phyloP scores from a whole-genome alignment of 768 basidiomycete species.

The Russula virescens region DNA sequence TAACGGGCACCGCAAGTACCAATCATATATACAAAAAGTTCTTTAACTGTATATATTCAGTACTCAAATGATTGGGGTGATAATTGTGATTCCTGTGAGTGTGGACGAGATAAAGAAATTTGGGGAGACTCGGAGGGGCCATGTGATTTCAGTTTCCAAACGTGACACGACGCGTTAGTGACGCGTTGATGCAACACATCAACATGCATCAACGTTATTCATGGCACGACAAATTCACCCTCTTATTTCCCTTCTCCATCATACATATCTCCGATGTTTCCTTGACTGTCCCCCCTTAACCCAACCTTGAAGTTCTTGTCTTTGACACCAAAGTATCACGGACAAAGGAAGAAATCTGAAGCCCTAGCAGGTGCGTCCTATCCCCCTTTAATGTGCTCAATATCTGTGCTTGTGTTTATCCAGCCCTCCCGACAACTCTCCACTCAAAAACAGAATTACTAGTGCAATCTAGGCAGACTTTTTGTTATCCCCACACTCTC shows the following conservation, averaged over 20 bases:
- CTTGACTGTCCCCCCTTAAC: slow-evolving; percentile 23
- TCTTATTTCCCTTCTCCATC: slow-evolving; percentile 44
- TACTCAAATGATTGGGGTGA: too few species aligned
- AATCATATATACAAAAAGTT: too few species aligned
- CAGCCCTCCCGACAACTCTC: slow-evolving; percentile 85
- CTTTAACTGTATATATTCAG: too few species aligned
- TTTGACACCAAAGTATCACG: slow-evolving; percentile 93
- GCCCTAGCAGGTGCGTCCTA: slow-evolving; percentile 66
- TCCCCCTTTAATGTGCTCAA: slow-evolving; percentile 2
- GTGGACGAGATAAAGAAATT: too few species aligned
- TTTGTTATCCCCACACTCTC: slow-evolving; percentile 86
- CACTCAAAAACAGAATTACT: slow-evolving; percentile 78
- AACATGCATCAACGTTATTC: too few species aligned
- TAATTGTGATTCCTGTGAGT: too few species aligned
- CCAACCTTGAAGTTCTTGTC: slow-evolving; percentile 71
- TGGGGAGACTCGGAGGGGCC: too few species aligned
- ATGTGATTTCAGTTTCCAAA: too few species aligned
- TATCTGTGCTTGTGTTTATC: neutral
- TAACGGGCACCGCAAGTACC: too few species aligned
- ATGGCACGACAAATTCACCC: too few species aligned
- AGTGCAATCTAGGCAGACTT: slow-evolving; percentile 96
- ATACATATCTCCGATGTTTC: neutral
- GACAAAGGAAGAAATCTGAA: slow-evolving; percentile 91
- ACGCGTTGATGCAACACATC: too few species aligned
- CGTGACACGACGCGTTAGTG: too few species aligned